Percentiles rank a stretch among this genome's conserved stretches.
Conservation (phyloP, 495 filamentous ascomycete genomes). For the Xylaria palmicola region DNA sequence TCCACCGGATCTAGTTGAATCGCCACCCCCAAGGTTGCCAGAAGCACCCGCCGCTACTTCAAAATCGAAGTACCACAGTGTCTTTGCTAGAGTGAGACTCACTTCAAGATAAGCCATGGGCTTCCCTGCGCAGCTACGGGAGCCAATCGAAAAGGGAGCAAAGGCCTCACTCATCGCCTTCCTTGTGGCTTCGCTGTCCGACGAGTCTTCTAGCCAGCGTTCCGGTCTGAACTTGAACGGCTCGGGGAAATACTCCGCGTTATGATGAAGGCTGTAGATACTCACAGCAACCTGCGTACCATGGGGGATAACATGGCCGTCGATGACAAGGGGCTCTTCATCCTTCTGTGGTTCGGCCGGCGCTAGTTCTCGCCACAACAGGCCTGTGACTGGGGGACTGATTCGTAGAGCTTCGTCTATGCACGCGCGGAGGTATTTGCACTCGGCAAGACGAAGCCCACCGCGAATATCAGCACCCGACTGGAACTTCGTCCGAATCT, state of each 20-base stretch:
- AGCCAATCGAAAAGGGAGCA: constrained; percentile 57
- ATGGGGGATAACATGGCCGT: constrained; percentile 25
- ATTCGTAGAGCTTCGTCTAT: constrained; percentile 62
- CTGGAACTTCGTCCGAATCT: constrained; percentile 39
- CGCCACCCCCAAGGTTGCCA: neutral
- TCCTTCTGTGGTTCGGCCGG: neutral
- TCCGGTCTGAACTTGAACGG: constrained; percentile 40
- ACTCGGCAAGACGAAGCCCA: constrained; percentile 42
- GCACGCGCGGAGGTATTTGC: constrained; percentile 45
- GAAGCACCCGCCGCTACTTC: constrained; percentile 17
- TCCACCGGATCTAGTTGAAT: neutral
- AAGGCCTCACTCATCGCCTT: constrained; percentile 35
- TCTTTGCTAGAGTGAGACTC: constrained; percentile 47
- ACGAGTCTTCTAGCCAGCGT: constrained; percentile 33
- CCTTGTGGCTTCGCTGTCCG: neutral
- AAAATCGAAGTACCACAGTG: constrained; percentile 39
- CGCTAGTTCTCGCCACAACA: constrained; percentile 41
- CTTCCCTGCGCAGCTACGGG: constrained; percentile 58
- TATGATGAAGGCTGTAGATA: constrained; percentile 40
- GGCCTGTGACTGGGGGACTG: constrained; percentile 47
- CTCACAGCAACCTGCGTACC: constrained; percentile 36
- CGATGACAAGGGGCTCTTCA: constrained; percentile 41
- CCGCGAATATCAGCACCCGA: constrained; percentile 34
- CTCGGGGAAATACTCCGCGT: constrained; percentile 35
- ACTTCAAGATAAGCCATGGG: constrained; percentile 57